Evolutionary conservation across 192 early-diverging fungal species (phyloP).

Genomic region (Entomortierella parvispora): DNA sequence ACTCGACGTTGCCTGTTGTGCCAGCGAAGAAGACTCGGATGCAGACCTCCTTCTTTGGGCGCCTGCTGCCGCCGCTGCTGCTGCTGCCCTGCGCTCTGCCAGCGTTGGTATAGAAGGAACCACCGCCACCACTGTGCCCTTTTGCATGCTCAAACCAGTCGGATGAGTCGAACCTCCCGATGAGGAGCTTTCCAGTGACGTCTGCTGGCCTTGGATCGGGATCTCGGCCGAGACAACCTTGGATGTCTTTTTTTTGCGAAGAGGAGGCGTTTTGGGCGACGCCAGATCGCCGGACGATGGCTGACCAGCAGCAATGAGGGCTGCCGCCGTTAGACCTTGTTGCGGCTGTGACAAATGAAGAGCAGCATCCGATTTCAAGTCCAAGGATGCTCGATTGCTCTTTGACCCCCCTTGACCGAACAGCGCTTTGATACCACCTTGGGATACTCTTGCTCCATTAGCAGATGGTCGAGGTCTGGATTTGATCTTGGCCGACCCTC

Average conservation of each 20-base stretch:
- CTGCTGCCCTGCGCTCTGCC: constrained; percentile 41
- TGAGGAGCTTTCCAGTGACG: neutral
- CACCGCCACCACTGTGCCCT: neutral
- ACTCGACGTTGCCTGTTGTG: neutral
- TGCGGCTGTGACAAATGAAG: constrained; percentile 1
- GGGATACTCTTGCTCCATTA: constrained; percentile 24
- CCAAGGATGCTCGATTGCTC: constrained; percentile 28
- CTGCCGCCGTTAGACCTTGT: constrained; percentile 17
- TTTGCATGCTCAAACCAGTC: neutral
- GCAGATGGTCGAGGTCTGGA: constrained; percentile 39
- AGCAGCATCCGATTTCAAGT: constrained; percentile 27
- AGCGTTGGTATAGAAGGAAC: constrained; percentile 2
- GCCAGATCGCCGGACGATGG: neutral
- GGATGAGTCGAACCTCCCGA: neutral
- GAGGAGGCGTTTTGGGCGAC: constrained; percentile 18
- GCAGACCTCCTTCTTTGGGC: constrained; percentile 36
- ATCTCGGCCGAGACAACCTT: constrained; percentile 40
- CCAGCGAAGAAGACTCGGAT: constrained; percentile 28
- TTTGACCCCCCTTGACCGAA: constrained; percentile 31
- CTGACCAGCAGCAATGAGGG: constrained; percentile 21
- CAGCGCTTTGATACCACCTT: constrained; percentile 49
- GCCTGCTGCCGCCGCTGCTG: constrained; percentile 35
- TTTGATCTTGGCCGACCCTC: constrained; percentile 35
- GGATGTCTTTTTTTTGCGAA: constrained; percentile 22
- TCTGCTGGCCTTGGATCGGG: constrained; percentile 13